Evolutionary conservation across 225 moss, liverwort and hornwort species (phyloP).

Genomic region (Physcomitrellopsis africana): DNA sequence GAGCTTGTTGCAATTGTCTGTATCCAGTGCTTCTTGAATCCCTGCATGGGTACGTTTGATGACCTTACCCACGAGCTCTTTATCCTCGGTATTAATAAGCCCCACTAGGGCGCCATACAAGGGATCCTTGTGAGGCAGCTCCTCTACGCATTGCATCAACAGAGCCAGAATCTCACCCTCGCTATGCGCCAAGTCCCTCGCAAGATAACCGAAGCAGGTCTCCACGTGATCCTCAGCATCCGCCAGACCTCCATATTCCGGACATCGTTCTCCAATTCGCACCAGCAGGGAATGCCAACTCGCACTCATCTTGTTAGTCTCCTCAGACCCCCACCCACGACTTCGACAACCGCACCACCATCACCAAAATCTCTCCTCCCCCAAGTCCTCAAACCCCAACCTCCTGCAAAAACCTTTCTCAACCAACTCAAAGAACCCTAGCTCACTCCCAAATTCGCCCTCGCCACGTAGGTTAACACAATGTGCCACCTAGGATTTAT

Average conservation of each 20-base stretch:
- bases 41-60: conserved; percentile 68
- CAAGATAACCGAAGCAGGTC: conserved; percentile 86
- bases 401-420: background rate
- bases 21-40: conserved; percentile 76
- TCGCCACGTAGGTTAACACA: background rate
- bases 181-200: conserved; percentile 69
- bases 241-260: conserved; percentile 85
- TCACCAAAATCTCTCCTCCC: background rate
- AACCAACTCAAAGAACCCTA: conserved; percentile 23
- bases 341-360: conserved; percentile 14
- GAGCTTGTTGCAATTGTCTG: conserved; percentile 84
- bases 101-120: conserved; percentile 93
- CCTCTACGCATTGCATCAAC: conserved; percentile 94
- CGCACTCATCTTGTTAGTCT: conserved; percentile 65
- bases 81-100: conserved; percentile 86
- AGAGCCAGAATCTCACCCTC: conserved; percentile 84
- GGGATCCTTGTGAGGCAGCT: conserved; percentile 97
- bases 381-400: background rate
- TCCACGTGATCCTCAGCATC: conserved; percentile 99
- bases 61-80: conserved; percentile 78
- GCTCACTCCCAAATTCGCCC: background rate
- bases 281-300: conserved; percentile 97
- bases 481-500: conserved; percentile 25
- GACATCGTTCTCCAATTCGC: conserved; percentile 91
- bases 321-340: background rate